A percentile compares a stretch with the other conserved stretches of the same genome.
phyloP scores from a whole-genome alignment of 73 alveolate species.

The Paraurostyla sp. region DNA sequence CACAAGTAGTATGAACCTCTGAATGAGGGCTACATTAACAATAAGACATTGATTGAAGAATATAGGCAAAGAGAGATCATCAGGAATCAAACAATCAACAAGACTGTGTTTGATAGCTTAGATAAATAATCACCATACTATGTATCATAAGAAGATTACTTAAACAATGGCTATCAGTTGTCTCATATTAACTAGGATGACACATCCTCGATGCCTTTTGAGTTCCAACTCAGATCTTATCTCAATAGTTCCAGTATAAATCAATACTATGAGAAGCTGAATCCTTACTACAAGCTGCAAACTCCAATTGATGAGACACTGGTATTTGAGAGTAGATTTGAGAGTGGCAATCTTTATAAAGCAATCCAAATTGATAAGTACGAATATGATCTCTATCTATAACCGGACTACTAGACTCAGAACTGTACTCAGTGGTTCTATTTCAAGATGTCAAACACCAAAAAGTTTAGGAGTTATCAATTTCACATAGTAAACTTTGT shows the following conservation, averaged over 20 bases:
- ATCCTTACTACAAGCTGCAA: slow-evolving; percentile 29
- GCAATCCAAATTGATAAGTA: slow-evolving; percentile 85
- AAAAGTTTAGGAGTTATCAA: slow-evolving; percentile 21
- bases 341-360: slow-evolving; percentile 85
- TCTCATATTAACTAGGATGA: neutral
- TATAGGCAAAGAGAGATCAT: neutral
- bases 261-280: slow-evolving; percentile 15
- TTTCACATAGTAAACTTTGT: slow-evolving; percentile 79
- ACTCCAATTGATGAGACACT: slow-evolving; percentile 29
- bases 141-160: neutral
- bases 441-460: slow-evolving; percentile 77
- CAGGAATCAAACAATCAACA: neutral
- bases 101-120: slow-evolving; percentile 6
- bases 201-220: neutral
- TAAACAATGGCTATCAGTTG: neutral
- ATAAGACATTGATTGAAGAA: neutral
- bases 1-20: neutral
- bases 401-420: slow-evolving; percentile 71
- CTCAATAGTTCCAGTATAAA: neutral
- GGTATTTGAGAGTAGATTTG: slow-evolving; percentile 60
- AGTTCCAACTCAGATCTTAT: neutral
- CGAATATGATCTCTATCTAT: slow-evolving; percentile 96
- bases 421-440: slow-evolving; percentile 87
- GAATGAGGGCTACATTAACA: neutral
- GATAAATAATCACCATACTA: slow-evolving; percentile 11